These are phyloP conservation scores for Trichoderma polysporum DNA, from an alignment of 2,329 filamentous ascomycete genomes.

Conservation along the genomic window DNA sequence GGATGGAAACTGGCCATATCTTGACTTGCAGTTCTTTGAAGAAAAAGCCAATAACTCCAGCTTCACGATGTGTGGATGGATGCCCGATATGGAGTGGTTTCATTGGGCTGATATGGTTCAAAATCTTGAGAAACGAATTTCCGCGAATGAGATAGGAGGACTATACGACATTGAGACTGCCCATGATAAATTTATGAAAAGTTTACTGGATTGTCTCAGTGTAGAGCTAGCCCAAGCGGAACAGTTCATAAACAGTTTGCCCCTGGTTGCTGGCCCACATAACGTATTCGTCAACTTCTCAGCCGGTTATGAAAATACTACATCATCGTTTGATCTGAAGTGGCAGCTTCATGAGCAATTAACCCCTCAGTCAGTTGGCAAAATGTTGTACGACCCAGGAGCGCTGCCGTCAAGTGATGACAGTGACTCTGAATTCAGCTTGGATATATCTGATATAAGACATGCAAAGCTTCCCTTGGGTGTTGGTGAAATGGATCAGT, in stretches of 20 bases:
- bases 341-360: conserved; percentile 33
- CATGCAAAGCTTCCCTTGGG: background rate
- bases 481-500: background rate
- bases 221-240: conserved; percentile 46
- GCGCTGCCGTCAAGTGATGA: conserved; percentile 24
- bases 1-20: conserved; percentile 35
- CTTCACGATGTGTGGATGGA: conserved; percentile 45
- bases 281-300: conserved; percentile 36
- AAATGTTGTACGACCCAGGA: background rate
- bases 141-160: background rate
- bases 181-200: conserved; percentile 28
- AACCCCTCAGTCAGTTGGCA: conserved; percentile 19
- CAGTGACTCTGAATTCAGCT: background rate
- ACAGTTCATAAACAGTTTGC: conserved; percentile 28
- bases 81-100: conserved; percentile 42
- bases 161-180: background rate
- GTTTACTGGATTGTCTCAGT: conserved; percentile 42
- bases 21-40: conserved; percentile 38
- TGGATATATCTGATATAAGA: background rate
- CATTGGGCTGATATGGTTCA: conserved; percentile 33
- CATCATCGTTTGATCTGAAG: background rate
- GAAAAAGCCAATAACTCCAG: conserved; percentile 33
- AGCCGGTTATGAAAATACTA: conserved; percentile 18
- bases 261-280: conserved; percentile 32
- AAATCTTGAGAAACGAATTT: conserved; percentile 32